phyloP scores from a whole-genome alignment of 345 rosid genomes.

The Citrus trifoliata region DNA sequence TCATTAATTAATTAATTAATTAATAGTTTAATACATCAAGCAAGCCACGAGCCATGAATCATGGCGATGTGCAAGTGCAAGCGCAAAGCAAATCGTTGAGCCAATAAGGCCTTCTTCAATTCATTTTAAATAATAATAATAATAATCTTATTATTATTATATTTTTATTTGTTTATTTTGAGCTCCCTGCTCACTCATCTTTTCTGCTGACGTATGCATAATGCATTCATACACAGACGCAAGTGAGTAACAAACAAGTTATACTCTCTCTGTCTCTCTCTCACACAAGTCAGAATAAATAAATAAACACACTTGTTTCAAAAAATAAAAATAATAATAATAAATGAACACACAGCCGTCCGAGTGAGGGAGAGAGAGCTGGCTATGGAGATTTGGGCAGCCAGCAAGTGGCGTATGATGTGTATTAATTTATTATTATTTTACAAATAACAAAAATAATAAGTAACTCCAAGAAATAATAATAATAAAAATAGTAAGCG shows the following conservation, averaged over 20 bases:
- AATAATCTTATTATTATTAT: too few species aligned
- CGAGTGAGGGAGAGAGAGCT: not conserved
- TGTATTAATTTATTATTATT: too few species aligned
- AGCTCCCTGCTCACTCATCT: not conserved
- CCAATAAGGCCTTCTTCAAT: too few species aligned
- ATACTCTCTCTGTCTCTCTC: not conserved
- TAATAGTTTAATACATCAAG: too few species aligned
- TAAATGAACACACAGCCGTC: not conserved
- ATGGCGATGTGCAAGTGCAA: slow-evolving; percentile 23
- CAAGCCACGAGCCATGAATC: slow-evolving; percentile 20
- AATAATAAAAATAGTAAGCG: not conserved
- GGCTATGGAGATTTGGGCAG: slow-evolving; percentile 14
- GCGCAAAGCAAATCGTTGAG: not conserved
- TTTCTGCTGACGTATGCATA: not conserved
- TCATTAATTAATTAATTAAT: too few species aligned
- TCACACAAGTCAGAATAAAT: not conserved
- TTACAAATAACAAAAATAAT: not conserved
- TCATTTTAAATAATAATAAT: too few species aligned
- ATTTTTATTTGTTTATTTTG: not conserved
- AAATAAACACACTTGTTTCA: not conserved
- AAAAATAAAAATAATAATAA: not conserved
- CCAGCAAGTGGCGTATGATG: not conserved
- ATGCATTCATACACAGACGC: not conserved
- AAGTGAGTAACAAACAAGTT: not conserved
- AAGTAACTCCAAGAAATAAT: not conserved